phyloP scores from a whole-genome alignment of 2,329 filamentous ascomycete genomes.

The Calonectria pseudoturangicola region DNA sequence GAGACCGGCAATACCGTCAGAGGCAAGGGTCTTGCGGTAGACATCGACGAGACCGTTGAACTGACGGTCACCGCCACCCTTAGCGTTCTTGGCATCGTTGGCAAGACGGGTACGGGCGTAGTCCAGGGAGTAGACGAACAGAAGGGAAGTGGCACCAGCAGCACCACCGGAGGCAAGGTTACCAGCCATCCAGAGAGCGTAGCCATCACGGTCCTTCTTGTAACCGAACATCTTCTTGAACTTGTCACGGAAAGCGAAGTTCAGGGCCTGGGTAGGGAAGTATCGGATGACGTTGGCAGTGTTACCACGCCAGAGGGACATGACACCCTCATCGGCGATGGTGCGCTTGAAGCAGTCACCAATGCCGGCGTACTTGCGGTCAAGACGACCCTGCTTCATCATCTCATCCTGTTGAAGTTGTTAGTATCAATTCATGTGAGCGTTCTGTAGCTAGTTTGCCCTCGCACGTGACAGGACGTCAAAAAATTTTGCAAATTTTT shows the following conservation, averaged over 20 bases:
- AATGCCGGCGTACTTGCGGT: constrained; percentile 97
- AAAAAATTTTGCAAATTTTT: neutral
- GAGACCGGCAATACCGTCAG: constrained; percentile 99
- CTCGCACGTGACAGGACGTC: constrained; percentile 32
- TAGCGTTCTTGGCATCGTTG: constrained; percentile 99
- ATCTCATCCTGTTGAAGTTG: constrained; percentile 90
- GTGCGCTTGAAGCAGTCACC: constrained; percentile 96
- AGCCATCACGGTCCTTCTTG: constrained; percentile 99
- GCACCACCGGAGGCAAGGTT: constrained; percentile 99
- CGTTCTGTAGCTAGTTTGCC: neutral
- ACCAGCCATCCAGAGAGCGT: constrained; percentile 98
- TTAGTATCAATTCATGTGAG: constrained; percentile 55
- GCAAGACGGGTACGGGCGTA: constrained; percentile 99
- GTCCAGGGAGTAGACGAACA: constrained; percentile 99
- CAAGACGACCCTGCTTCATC: constrained; percentile 98
- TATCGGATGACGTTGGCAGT: constrained; percentile 99
- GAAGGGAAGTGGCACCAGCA: constrained; percentile 99
- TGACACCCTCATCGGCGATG: constrained; percentile 91
- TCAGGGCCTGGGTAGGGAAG: constrained; percentile 99
- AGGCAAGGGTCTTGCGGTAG: constrained; percentile 99
- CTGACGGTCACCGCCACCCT: constrained; percentile 97
- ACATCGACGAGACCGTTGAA: constrained; percentile 99
- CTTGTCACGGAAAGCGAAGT: constrained; percentile 99
- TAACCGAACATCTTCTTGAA: constrained; percentile 99
- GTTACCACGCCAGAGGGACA: constrained; percentile 99